phyloP scores from a whole-genome alignment of 2,329 filamentous ascomycete genomes.

The Penicillium crustosum region DNA sequence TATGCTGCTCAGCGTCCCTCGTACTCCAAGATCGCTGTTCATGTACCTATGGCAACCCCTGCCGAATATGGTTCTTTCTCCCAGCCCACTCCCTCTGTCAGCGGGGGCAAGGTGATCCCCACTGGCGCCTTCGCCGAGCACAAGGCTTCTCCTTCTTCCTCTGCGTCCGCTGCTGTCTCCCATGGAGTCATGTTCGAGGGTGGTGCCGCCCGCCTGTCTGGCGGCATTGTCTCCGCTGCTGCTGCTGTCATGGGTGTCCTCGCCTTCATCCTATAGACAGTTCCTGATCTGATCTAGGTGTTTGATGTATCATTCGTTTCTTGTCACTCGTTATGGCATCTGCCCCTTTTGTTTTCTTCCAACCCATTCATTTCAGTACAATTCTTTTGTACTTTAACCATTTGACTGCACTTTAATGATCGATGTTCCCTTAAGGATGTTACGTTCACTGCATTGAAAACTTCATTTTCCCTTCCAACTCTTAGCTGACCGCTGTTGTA shows the following conservation, averaged over 20 bases:
- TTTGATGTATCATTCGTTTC: background rate
- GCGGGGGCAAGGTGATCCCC: constrained; percentile 32
- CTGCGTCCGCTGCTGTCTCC: constrained; percentile 33
- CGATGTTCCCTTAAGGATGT: constrained; percentile 1
- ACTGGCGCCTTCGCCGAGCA: constrained; percentile 37
- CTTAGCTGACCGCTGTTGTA: background rate
- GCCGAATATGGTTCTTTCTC: constrained; percentile 18
- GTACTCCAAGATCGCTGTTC: constrained; percentile 31
- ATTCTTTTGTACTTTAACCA: constrained; percentile 3
- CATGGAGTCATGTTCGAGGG: constrained; percentile 27
- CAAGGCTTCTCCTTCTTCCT: constrained; percentile 38
- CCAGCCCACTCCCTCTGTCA: constrained; percentile 31
- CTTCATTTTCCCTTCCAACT: fast-evolving
- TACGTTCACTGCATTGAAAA: background rate
- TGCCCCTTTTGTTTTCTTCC: background rate
- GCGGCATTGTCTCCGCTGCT: constrained; percentile 25
- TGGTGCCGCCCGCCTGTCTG: constrained; percentile 21
- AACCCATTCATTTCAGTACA: constrained; percentile 3
- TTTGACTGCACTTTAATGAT: constrained; percentile 14
- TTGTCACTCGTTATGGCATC: constrained; percentile 16
- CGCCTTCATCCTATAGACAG: constrained; percentile 30
- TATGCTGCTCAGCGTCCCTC: constrained; percentile 12
- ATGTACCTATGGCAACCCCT: constrained; percentile 24
- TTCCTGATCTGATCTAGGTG: background rate
- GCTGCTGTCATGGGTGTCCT: constrained; percentile 29